These are phyloP conservation scores for Xerocomus nothofagi DNA, from an alignment of 1,284 basidiomycete genomes.

Conservation along the genomic window DNA sequence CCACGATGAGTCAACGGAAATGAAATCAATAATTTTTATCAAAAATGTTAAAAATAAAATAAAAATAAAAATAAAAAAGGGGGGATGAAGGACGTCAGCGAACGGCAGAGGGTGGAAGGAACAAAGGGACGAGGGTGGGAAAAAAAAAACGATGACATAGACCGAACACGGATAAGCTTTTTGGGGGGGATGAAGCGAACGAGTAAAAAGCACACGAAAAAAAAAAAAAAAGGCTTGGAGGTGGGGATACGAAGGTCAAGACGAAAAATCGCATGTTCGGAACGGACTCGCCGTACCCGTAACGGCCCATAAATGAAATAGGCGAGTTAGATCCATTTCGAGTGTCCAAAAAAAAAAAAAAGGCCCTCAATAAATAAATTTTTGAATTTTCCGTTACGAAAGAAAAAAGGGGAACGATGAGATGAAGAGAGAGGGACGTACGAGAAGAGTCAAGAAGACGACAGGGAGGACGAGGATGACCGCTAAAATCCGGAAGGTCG, in stretches of 20 bases:
- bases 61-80: not conserved
- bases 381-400: constrained; percentile 24
- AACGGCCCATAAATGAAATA: not conserved
- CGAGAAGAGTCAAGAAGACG: constrained; percentile 62
- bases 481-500: constrained; percentile 62
- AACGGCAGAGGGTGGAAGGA: constrained; percentile 1
- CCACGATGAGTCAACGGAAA: no score
- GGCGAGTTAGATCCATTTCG: constrained; percentile 1
- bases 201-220: no score
- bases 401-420: constrained; percentile 8
- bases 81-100: constrained; percentile 18
- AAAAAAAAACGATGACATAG: constrained; percentile 1
- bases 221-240: not conserved
- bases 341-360: not conserved
- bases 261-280: constrained; percentile 6
- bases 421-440: constrained; percentile 36
- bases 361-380: constrained; percentile 9
- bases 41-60: no score
- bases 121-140: not conserved
- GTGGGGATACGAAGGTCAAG: constrained; percentile 18
- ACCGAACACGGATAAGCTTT: not conserved
- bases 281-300: constrained; percentile 19
- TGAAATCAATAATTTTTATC: no score
- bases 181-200: no score
- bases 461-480: constrained; percentile 63